A percentile compares a stretch with the other conserved stretches of the same genome.
phyloP scores from a whole-genome alignment of 768 basidiomycete genomes.

The Lepiota brunneoincarnata region DNA sequence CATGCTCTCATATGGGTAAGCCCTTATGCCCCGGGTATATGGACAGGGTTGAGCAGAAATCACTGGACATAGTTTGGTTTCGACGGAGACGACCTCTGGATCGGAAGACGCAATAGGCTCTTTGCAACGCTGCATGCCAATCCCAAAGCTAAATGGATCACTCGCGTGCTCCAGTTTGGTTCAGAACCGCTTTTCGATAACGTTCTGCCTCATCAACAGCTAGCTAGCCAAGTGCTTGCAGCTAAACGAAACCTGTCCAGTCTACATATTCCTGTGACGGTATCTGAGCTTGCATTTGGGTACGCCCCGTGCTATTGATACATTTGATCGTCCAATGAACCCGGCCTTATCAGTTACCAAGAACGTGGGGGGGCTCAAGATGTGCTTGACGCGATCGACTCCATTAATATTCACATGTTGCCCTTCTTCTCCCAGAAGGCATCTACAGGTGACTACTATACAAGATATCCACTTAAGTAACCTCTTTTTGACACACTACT shows the following conservation, averaged over 20 bases:
- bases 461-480: neutral
- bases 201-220: conserved; percentile 39
- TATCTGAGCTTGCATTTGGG: conserved; percentile 49
- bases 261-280: conserved; percentile 54
- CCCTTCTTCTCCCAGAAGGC: conserved; percentile 51
- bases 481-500: neutral
- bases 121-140: conserved; percentile 43
- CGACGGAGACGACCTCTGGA: conserved; percentile 39
- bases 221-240: conserved; percentile 42
- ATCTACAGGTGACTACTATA: conserved; percentile 34
- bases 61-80: conserved; percentile 30
- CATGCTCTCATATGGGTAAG: conserved; percentile 62
- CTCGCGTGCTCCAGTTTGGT: conserved; percentile 55
- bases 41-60: neutral
- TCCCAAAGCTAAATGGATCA: conserved; percentile 50
- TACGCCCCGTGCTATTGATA: conserved; percentile 17
- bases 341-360: conserved; percentile 25
- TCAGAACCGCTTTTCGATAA: conserved; percentile 55
- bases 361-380: conserved; percentile 48
- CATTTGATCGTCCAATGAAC: neutral
- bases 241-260: conserved; percentile 41
- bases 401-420: conserved; percentile 56
- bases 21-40: neutral
- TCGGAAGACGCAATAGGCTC: conserved; percentile 40
- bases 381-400: conserved; percentile 49